These are phyloP conservation scores for Xylaria sp. DNA, from an alignment of 2,329 filamentous ascomycete genomes.

Conservation along the genomic window DNA sequence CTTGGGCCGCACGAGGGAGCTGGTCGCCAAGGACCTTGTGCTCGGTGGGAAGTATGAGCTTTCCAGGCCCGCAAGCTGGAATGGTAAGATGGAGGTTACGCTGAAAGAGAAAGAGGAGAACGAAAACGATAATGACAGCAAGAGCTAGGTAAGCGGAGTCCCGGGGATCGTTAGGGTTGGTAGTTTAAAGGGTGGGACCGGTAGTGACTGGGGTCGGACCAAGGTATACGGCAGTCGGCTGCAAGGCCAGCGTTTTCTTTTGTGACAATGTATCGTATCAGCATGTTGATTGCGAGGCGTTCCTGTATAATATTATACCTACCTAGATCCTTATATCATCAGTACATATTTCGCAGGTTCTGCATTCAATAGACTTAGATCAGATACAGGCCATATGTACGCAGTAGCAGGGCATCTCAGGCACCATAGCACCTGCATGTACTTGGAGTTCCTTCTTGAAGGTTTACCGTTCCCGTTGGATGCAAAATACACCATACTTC, in stretches of 20 bases:
- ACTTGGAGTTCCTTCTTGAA: too few relatives aligned
- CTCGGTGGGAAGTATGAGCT: conserved; percentile 80
- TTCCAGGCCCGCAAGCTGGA: conserved; percentile 36
- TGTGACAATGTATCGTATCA: too few relatives aligned
- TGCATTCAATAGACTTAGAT: background rate
- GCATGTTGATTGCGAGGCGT: background rate
- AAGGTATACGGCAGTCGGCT: conserved; percentile 1
- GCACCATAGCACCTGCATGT: too few relatives aligned
- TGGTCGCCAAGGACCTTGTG: conserved; percentile 94
- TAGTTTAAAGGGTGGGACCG: background rate
- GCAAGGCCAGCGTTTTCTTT: conserved; percentile 5
- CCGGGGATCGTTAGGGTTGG: background rate
- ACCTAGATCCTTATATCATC: background rate
- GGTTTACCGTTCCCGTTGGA: too few relatives aligned
- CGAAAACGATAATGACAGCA: conserved; percentile 31
- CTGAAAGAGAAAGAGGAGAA: conserved; percentile 49
- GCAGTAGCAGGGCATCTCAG: too few relatives aligned
- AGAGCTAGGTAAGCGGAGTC: conserved; percentile 2
- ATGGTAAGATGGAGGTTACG: conserved; percentile 43
- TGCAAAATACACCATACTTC: too few relatives aligned
- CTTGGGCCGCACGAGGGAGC: conserved; percentile 86
- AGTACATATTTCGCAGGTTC: background rate
- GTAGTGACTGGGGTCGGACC: background rate
- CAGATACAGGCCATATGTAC: too few relatives aligned
- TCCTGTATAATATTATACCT: background rate